These are phyloP conservation scores for Porogramme epimiltina DNA, from an alignment of 1,284 basidiomycete species.

Conservation along the genomic window DNA sequence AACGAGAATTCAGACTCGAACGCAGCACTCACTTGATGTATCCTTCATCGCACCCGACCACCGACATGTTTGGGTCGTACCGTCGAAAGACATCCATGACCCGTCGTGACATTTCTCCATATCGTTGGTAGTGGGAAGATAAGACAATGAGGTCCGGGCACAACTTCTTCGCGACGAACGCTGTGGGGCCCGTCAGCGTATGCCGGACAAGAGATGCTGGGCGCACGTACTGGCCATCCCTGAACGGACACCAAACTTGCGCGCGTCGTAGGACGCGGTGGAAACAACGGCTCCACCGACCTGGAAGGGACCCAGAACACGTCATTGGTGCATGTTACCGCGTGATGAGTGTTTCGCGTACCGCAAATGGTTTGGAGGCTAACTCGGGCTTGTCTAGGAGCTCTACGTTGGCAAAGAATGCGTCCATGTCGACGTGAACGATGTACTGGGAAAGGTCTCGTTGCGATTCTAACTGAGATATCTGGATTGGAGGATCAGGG, in stretches of 20 bases:
- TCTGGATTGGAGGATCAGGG: slow-evolving; percentile 33
- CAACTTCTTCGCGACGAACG: slow-evolving; percentile 90
- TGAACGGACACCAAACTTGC: slow-evolving; percentile 85
- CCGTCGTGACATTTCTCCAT: slow-evolving; percentile 69
- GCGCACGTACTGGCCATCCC: slow-evolving; percentile 76
- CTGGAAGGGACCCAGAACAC: slow-evolving; percentile 39
- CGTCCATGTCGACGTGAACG: slow-evolving; percentile 89
- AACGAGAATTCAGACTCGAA: not conserved
- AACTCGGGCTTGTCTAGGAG: slow-evolving; percentile 80
- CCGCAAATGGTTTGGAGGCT: slow-evolving; percentile 86
- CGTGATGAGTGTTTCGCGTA: too few relatives aligned
- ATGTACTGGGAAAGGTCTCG: slow-evolving; percentile 84
- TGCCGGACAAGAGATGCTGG: not conserved
- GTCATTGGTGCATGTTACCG: too few relatives aligned
- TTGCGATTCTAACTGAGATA: slow-evolving; percentile 73
- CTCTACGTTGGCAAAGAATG: slow-evolving; percentile 77
- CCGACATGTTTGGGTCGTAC: slow-evolving; percentile 82
- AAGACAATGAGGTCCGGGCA: slow-evolving; percentile 91
- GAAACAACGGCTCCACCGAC: slow-evolving; percentile 78
- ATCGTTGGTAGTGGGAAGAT: slow-evolving; percentile 62
- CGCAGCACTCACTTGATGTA: slow-evolving; percentile 77
- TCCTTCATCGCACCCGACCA: slow-evolving; percentile 87
- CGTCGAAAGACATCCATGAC: slow-evolving; percentile 71
- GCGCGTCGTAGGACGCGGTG: slow-evolving; percentile 91
- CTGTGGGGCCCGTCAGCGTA: slow-evolving; percentile 34